Base-by-base conservation (phyloP, 140 eudicot species). In the Stevia rebaudiana region DNA sequence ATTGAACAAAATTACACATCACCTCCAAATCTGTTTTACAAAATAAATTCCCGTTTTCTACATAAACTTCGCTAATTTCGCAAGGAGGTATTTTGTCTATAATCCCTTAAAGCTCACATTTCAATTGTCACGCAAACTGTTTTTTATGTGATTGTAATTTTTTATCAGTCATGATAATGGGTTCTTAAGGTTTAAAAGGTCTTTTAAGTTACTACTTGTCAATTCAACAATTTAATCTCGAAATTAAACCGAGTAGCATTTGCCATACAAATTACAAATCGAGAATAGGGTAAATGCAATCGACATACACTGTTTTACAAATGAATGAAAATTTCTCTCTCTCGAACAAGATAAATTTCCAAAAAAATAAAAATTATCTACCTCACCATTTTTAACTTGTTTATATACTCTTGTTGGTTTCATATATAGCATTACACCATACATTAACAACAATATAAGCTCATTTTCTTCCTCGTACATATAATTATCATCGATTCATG, bases 371-470 rank as follows among this genome's bases (percentile, higher is more conserved):
- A 18, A 17, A 22, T 37, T 23, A 61, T 39, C 70, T 50, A 61
- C 63, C 65, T 52, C 73, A 2, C 44, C 35, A 23, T 6, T 43
- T 18, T 35, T 73, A n/a, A n/a, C n/a, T n/a, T n/a, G n/a, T n/a
- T 13, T 73, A 73, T 73, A 10, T 65, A 73, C 78, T 23, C 25
- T 4, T 2, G 22, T 44, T 0, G 31, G 68, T 60, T 36, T 70
- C 22, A 23, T 48, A 17, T 23, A 44, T 19, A n/a, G 39, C 42
- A 63, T 30, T 48, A 52, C 39, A 12, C 25, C 53, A 33, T 11
- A 28, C 33, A 28, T 28, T 47, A 56, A 11, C n/a, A 28, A 16
- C 5, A 55, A 30, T 6, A 30, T 31, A 69, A 42, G 31, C 57
- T 11, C 4, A 36, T 43, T 31, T 61, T 49, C 36, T 36, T 36